Evolutionary conservation across 2,329 filamentous ascomycete genomes (phyloP).

Genomic region (Fusarium sp.): DNA sequence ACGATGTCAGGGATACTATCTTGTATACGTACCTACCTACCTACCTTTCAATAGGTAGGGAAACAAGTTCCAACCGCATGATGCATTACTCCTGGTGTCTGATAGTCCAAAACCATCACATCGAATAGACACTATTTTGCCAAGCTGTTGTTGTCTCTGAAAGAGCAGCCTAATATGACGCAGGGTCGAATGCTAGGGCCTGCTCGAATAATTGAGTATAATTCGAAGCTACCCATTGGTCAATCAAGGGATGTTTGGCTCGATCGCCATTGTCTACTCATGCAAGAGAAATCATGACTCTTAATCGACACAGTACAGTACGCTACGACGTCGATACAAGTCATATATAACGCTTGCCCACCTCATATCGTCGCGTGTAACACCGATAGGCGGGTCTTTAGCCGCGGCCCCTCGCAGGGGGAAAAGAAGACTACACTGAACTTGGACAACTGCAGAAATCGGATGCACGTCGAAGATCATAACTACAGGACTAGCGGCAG

Average conservation of each 20-base stretch:
- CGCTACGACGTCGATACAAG: not conserved
- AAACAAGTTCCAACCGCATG: constrained; percentile 9
- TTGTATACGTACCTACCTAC: constrained; percentile 1
- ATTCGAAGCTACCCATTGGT: not conserved
- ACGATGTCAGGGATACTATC: constrained; percentile 1
- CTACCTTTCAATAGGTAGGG: constrained; percentile 8
- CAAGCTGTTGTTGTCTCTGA: not conserved
- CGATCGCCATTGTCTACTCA: constrained; percentile 1
- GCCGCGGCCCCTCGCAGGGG: constrained; percentile 29
- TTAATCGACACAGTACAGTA: constrained; percentile 3
- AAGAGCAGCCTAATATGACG: not conserved
- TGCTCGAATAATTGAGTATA: not conserved
- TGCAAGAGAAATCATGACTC: constrained; percentile 42
- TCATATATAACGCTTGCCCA: constrained; percentile 15
- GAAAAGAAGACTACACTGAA: constrained; percentile 26
- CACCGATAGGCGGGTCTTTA: constrained; percentile 25
- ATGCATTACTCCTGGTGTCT: not conserved
- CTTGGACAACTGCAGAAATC: constrained; percentile 23
- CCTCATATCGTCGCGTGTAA: constrained; percentile 39
- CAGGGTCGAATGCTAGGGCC: not conserved
- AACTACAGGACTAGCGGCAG: constrained; percentile 16
- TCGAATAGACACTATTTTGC: not conserved
- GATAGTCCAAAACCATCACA: constrained; percentile 1
- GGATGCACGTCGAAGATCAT: constrained; percentile 24
- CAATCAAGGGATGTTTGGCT: not conserved